Evolutionary conservation across 306 rosid species (phyloP), one percentile per base, ranked within the genome.

Genomic region (Glycine tomentella): DNA sequence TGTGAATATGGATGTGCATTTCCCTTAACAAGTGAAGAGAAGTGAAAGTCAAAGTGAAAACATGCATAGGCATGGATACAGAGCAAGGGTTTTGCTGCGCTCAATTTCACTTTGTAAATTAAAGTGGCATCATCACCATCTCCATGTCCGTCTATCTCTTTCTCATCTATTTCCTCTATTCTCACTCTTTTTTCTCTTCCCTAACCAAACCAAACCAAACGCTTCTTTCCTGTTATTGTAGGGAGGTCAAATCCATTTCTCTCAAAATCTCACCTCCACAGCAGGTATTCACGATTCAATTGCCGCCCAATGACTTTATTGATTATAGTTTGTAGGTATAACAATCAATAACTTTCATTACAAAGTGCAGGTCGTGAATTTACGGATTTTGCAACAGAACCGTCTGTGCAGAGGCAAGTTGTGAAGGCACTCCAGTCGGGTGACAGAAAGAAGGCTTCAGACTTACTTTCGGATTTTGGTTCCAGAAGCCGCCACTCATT

Each of bases 361-460:
- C 74, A 17, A 67, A 80, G 51, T 86, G 87, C 80, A 88, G 90
- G 83, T 65, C 15, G 33, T 49, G 69, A 77, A 56, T 81, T 78
- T 78, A 46, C 58, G 75, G 86, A 25, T 0, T 25, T 25, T 25
- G 87, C 77, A 44, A 82, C 75, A 50, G 88, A 80, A 67, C 74
- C 85, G 7, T 78, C 77, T 64, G 56, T 86, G 87, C 93, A 89
- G 84, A 79, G 51, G 86, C 84, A 87, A 83, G 85, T 94, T 59
- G 82, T 94, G 10, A 36, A 77, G 81, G 96, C 98, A 12, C 93
- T 94, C 56, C 56, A 79, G 65, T 51, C 72, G 78, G 97, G 91
- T 11, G 85, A 92, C 52, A 89, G 91, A 80, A 85, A 79, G 70
- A 79, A 72, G 84, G 97, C 97, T 65, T 92, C 91, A 36, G 70